Conservation (phyloP, 1,284 basidiomycete species). For the Sanguinoderma infundibulare region DNA sequence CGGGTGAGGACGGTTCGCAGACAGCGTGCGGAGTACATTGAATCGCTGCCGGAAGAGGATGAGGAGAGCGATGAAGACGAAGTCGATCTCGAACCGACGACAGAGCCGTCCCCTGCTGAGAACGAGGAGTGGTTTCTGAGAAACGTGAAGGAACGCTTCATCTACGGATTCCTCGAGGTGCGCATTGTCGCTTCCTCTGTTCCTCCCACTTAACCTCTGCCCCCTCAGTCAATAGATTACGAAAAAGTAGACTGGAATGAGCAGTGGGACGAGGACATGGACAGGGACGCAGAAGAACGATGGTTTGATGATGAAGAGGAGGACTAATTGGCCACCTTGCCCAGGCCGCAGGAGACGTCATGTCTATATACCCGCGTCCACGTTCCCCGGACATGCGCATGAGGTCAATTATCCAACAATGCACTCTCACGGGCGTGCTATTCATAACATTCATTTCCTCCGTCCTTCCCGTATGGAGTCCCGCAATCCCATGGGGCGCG, state of each 20-base stretch:
- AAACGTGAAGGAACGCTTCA: slow-evolving; percentile 66
- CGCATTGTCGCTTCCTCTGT: slow-evolving; percentile 46
- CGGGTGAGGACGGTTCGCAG: slow-evolving; percentile 54
- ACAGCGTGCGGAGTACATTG: slow-evolving; percentile 45
- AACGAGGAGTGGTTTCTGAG: slow-evolving; percentile 57
- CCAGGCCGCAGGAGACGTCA: background rate
- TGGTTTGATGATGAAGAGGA: slow-evolving; percentile 81
- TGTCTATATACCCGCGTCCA: background rate
- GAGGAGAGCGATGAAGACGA: slow-evolving; percentile 59
- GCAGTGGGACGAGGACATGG: slow-evolving; percentile 61
- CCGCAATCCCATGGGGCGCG: background rate
- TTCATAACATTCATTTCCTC: slow-evolving; percentile 4
- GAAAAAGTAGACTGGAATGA: slow-evolving; percentile 80
- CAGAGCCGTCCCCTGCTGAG: slow-evolving; percentile 52
- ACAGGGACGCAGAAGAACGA: slow-evolving; percentile 66
- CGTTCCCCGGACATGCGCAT: background rate
- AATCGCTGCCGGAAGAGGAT: slow-evolving; percentile 69
- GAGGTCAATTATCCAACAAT: background rate
- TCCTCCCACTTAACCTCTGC: background rate
- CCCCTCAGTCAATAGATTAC: slow-evolving; percentile 65
- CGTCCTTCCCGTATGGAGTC: background rate
- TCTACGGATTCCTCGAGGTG: slow-evolving; percentile 78
- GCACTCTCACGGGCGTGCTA: background rate
- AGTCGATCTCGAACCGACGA: slow-evolving; percentile 31
- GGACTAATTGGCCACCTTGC: slow-evolving; percentile 8